A percentile compares a stretch with the other conserved stretches of the same genome.
Evolutionary conservation across 495 filamentous ascomycete genomes (phyloP).

Genomic region (Schizothecium vesticola): DNA sequence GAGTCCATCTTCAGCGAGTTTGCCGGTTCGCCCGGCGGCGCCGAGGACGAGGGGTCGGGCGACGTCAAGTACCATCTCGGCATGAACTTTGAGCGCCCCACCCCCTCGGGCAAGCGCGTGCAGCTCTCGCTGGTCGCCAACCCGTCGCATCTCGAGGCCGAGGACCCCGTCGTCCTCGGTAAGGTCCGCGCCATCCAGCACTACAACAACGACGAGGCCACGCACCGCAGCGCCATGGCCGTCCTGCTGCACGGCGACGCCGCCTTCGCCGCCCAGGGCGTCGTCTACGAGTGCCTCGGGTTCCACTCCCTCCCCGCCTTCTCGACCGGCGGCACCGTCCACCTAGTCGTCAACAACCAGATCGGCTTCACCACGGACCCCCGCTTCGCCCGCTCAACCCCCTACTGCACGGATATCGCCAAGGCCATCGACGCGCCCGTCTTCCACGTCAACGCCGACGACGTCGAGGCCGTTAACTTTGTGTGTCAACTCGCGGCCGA

Average conservation of each 20-base stretch:
- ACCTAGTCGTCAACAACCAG: constrained; percentile 98
- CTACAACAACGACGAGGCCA: constrained; percentile 93
- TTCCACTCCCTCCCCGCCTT: constrained; percentile 93
- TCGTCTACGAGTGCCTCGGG: constrained; percentile 97
- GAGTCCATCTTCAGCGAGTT: constrained; percentile 99
- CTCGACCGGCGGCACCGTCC: constrained; percentile 95
- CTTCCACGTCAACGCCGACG: constrained; percentile 98
- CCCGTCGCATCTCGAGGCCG: constrained; percentile 96
- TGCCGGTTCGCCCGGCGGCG: constrained; percentile 70
- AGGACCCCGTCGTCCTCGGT: constrained; percentile 94
- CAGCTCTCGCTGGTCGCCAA: constrained; percentile 98
- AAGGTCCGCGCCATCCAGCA: constrained; percentile 98
- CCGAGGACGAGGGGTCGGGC: constrained; percentile 91
- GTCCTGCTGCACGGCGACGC: constrained; percentile 95
- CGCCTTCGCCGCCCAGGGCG: constrained; percentile 90
- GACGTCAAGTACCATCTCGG: constrained; percentile 99
- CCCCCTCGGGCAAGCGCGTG: constrained; percentile 95
- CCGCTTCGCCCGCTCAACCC: constrained; percentile 91
- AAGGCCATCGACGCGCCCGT: constrained; percentile 97
- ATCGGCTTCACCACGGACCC: constrained; percentile 99
- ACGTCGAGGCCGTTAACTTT: constrained; percentile 97
- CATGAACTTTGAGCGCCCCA: constrained; percentile 99
- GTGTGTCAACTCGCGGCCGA: constrained; percentile 95
- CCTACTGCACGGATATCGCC: constrained; percentile 98
- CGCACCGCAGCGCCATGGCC: constrained; percentile 86